Evolutionary conservation across 306 rosid species (phyloP), one percentile per base, ranked within the genome.

Genomic region (Vigna unguiculata): DNA sequence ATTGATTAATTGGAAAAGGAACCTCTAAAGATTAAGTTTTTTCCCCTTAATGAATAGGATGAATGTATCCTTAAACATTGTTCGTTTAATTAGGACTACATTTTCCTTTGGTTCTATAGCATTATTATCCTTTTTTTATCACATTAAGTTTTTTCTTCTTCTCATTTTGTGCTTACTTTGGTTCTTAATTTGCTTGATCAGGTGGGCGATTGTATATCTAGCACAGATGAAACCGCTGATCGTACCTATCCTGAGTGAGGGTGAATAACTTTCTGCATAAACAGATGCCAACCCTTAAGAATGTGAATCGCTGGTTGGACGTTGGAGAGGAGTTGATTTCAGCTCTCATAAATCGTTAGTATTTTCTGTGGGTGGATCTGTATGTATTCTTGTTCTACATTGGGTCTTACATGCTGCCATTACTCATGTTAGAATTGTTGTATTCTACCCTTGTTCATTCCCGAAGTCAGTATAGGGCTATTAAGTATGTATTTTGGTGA

Each of bases 221-320:
- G 98, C 98, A 64, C 98, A 93, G 82, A 90, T 91, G 98, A 93
- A 93, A 34, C 98, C 98, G 0, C 94, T 93, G 64, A 93, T 93
- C 9, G 96, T 93, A 58, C 98, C 98, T n/a, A 85, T 93, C 67
- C 85, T 90, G 77, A 93, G 77, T 51, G 96, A 92, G 43, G 88
- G 84, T 14, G 94, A 87, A 83, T 93, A 78, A 78, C 11, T 53
- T 58, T 83, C 6, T 55, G 30, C 59, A 30, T 41, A 65, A 48
- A 54, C 61, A 81, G 67, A 60, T 74, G 24, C 21, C 21, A 83
- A 79, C 14, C 52, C 83, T 34, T 69, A 59, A 54, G 74, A 57
- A 62, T 46, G 65, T 73, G 79, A 61, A 58, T 78, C 51, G 47
- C 49, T 65, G 40, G 43, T 58, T 79, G 65, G 55, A 69, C 46